Evolutionary conservation across 164 flowering plant species (phyloP).

Genomic region (Vitis amurensis): DNA sequence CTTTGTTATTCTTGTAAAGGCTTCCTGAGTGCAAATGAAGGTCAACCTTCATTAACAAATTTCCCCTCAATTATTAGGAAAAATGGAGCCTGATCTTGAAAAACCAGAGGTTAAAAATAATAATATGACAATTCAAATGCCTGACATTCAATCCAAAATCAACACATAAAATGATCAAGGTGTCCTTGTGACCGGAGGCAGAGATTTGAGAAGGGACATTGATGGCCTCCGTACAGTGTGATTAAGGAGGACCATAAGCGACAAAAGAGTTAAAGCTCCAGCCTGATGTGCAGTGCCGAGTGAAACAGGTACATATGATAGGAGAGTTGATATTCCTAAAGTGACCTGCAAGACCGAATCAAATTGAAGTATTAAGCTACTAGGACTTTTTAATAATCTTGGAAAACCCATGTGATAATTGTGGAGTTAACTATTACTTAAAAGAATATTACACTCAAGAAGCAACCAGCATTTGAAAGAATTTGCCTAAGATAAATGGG

Average conservation of each 20-base stretch:
- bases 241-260: constrained; percentile 68
- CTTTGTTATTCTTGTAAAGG: too few species aligned
- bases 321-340: constrained; percentile 83
- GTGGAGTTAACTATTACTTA: neutral
- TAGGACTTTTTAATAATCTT: neutral
- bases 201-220: constrained; percentile 48
- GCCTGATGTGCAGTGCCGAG: constrained; percentile 95
- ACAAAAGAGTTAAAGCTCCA: constrained; percentile 82
- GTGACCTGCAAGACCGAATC: constrained; percentile 61
- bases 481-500: neutral
- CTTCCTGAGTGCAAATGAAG: too few species aligned
- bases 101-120: too few species aligned
- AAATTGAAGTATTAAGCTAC: neutral
- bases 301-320: constrained; percentile 86
- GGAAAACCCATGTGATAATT: too few species aligned
- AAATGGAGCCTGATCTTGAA: too few species aligned
- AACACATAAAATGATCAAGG: constrained; percentile 6
- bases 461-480: neutral
- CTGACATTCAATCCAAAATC: neutral
- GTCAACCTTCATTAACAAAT: too few species aligned
- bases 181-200: constrained; percentile 49
- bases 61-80: too few species aligned
- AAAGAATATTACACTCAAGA: neutral
- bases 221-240: constrained; percentile 85
- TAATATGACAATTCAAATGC: too few species aligned